Conservation (phyloP, 1,139 yeast genomes). For the Arxiozyma bovina region DNA sequence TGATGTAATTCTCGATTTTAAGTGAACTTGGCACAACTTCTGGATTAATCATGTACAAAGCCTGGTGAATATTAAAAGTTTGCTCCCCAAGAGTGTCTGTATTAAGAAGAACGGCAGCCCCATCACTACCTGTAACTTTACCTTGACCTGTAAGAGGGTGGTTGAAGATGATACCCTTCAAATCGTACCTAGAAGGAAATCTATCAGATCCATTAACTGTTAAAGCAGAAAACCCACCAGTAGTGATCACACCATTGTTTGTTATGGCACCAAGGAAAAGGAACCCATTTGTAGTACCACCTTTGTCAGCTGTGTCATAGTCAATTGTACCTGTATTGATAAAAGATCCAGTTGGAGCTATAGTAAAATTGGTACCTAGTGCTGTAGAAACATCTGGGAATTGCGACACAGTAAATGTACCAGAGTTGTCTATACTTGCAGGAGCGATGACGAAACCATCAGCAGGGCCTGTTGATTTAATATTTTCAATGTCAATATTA, state of each 20-base stretch:
- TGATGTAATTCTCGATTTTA: no score
- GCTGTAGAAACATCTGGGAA: neutral
- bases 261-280: neutral
- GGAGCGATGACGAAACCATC: neutral
- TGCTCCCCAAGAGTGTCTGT: no score
- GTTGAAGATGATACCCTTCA: no score
- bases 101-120: neutral
- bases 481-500: neutral
- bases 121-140: neutral
- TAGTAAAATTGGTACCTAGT: neutral
- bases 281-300: neutral
- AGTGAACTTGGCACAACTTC: no score
- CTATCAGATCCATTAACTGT: neutral
- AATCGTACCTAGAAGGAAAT: no score
- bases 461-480: neutral
- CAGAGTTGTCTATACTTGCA: neutral
- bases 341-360: conserved; percentile 1
- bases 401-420: neutral
- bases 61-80: no score
- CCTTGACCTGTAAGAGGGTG: no score
- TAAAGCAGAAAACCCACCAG: neutral
- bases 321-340: conserved; percentile 1
- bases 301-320: neutral
- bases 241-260: neutral
- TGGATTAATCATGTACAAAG: no score